Percentiles rank a stretch among this genome's conserved stretches.
Evolutionary conservation across 2,329 filamentous ascomycete species (phyloP).

Genomic region (Madurella fahalii): DNA sequence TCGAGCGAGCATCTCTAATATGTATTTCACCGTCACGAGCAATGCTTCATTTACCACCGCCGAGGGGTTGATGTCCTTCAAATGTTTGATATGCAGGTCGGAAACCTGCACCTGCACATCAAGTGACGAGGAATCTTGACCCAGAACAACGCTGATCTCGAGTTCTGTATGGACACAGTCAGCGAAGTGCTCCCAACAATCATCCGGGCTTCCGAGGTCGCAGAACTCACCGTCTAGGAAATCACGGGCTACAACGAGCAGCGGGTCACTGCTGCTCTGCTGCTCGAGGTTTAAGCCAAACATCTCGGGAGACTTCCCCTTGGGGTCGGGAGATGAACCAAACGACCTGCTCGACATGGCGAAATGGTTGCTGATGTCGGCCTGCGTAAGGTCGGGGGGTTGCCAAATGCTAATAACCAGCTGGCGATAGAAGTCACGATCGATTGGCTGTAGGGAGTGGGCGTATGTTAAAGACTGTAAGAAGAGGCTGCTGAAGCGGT

Average conservation of each 20-base stretch:
- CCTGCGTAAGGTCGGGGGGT: constrained; percentile 33
- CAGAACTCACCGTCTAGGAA: constrained; percentile 48
- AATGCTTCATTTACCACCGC: constrained; percentile 32
- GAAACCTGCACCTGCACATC: constrained; percentile 39
- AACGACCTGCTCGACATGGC: constrained; percentile 17
- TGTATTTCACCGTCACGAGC: constrained; percentile 32
- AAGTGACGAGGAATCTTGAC: constrained; percentile 26
- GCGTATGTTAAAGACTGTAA: constrained; percentile 45
- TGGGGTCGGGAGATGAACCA: constrained; percentile 30
- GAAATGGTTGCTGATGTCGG: constrained; percentile 30
- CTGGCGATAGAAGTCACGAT: constrained; percentile 39
- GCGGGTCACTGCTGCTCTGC: constrained; percentile 31
- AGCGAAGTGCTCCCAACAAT: not conserved
- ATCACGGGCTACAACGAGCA: constrained; percentile 41
- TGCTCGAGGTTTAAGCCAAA: constrained; percentile 10
- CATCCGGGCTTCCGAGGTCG: not conserved
- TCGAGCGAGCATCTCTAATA: constrained; percentile 36
- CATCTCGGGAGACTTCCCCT: constrained; percentile 41
- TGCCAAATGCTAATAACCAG: constrained; percentile 48
- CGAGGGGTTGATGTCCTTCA: constrained; percentile 31
- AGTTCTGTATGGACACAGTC: constrained; percentile 37
- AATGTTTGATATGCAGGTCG: constrained; percentile 40
- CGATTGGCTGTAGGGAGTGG: constrained; percentile 35
- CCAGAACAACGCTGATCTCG: constrained; percentile 41
- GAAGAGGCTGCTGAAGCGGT: constrained; percentile 41